Evolutionary conservation across 495 filamentous ascomycete genomes (phyloP), one percentile per base, ranked within the genome.

Genomic region (Copromyces sp.): DNA sequence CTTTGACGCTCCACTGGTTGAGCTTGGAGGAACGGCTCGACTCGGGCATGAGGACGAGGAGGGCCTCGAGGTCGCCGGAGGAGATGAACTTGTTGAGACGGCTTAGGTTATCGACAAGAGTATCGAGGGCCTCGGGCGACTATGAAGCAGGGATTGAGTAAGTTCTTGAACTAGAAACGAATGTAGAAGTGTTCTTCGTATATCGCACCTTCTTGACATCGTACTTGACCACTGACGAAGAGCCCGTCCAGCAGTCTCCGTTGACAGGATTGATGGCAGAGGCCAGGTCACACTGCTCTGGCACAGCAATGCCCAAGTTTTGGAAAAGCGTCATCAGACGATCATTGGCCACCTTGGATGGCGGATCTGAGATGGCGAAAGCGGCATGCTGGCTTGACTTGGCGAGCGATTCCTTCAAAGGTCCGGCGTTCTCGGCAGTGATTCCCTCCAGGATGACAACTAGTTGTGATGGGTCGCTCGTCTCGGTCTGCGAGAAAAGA

Each of bases 401-500:
- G 70, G 78, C 69, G 70, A 84, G 53, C 70, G 77, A 75, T 32
- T 78, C 73, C 76, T 75, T 80, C 29, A 84, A 40, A 32, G 76
- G 70, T 68, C 75, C 68, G 53, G 79, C 70, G 2, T 82, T 77
- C 53, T 81, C 71, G 4, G 76, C n/a, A 9, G 80, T 79, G 24
- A 82, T 69, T 65, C 86, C 86, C 73, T 87, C 85, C 39, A 88
- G 78, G 59, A 87, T 76, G 69, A 88, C 77, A 12, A 87, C 78
- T 14, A 88, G 80, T 77, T 88, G 85, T 68, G 78, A 76, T 47
- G 83, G 80, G 68, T 82, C 78, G 39, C 73, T 75, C 16, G 75
- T 72, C 12, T 74, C 72, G 29, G 47, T 9, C 1, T 80, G 75
- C 38, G 77, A 73, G 68, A 87, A 87, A n/a, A 88, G 73, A 32